phyloP scores from a whole-genome alignment of 192 early-diverging fungal species.

The Lunasporangiospora selenospora region DNA sequence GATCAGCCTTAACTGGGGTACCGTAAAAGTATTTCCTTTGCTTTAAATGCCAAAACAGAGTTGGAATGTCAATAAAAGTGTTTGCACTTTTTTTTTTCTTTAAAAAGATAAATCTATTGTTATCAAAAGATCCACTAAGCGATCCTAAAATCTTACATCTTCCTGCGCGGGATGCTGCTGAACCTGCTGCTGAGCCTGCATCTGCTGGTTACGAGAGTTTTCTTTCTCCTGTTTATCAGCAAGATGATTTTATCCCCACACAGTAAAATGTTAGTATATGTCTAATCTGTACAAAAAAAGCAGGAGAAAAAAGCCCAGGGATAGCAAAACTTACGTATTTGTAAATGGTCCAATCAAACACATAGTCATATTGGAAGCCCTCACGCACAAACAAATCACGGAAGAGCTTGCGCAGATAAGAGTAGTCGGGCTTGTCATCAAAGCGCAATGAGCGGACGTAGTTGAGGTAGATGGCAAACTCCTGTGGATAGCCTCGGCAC shows the following conservation, averaged over 20 bases:
- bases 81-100: no score
- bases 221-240: slow-evolving; percentile 38
- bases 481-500: slow-evolving; percentile 83
- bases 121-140: no score
- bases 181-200: slow-evolving; percentile 12
- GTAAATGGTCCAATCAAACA: slow-evolving; percentile 89
- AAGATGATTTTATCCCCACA: no score
- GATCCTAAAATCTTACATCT: no score
- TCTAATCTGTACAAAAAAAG: neutral
- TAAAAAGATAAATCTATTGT: no score
- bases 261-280: neutral
- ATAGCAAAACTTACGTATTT: slow-evolving; percentile 58
- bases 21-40: neutral
- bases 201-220: slow-evolving; percentile 38
- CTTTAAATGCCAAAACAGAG: neutral
- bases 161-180: slow-evolving; percentile 22
- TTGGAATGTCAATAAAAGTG: neutral
- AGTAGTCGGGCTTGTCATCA: slow-evolving; percentile 93
- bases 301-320: neutral
- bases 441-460: slow-evolving; percentile 86
- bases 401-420: slow-evolving; percentile 87
- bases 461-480: slow-evolving; percentile 89
- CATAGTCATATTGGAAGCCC: slow-evolving; percentile 86
- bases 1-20: neutral
- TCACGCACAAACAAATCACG: slow-evolving; percentile 83